Conservation (phyloP, 495 filamentous ascomycete genomes). For the Wilcoxina mikolae region DNA sequence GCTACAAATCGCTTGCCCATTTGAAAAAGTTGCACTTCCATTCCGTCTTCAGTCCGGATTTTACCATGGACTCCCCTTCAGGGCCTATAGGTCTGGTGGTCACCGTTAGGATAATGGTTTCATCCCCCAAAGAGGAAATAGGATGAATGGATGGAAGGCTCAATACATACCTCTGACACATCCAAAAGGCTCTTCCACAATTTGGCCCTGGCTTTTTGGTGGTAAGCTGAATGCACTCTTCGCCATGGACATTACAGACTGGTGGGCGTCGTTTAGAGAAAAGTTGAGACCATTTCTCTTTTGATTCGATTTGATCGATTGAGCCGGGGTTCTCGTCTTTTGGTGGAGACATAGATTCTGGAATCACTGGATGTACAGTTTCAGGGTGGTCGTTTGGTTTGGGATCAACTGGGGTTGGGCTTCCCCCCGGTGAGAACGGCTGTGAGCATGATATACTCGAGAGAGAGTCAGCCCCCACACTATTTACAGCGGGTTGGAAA, state of each 20-base stretch:
- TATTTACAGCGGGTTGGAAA: slow-evolving; percentile 39
- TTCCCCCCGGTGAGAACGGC: slow-evolving; percentile 5
- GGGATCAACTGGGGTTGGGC: slow-evolving; percentile 12
- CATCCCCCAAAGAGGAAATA: neutral
- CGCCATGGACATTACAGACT: slow-evolving; percentile 65
- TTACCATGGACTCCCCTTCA: slow-evolving; percentile 11
- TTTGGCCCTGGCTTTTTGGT: slow-evolving; percentile 85
- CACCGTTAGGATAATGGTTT: neutral
- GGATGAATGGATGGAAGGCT: neutral
- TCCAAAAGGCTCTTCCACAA: slow-evolving; percentile 35
- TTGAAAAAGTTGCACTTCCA: slow-evolving; percentile 27
- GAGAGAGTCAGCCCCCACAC: neutral
- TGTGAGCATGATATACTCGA: slow-evolving; percentile 30
- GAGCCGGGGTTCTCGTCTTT: no score
- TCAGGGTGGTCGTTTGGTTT: slow-evolving; percentile 12
- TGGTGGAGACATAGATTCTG: no score
- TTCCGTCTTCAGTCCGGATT: slow-evolving; percentile 13
- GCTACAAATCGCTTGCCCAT: slow-evolving; percentile 17
- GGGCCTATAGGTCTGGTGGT: slow-evolving; percentile 21
- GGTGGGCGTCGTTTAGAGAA: slow-evolving; percentile 62
- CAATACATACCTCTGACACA: slow-evolving; percentile 20
- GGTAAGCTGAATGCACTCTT: slow-evolving; percentile 63
- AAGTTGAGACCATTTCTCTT: slow-evolving; percentile 74
- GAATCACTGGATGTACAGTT: slow-evolving; percentile 1
- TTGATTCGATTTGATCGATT: slow-evolving; percentile 34